phyloP scores from a whole-genome alignment of 2,329 filamentous ascomycete genomes.

The Aspergillus pseudonomiae region DNA sequence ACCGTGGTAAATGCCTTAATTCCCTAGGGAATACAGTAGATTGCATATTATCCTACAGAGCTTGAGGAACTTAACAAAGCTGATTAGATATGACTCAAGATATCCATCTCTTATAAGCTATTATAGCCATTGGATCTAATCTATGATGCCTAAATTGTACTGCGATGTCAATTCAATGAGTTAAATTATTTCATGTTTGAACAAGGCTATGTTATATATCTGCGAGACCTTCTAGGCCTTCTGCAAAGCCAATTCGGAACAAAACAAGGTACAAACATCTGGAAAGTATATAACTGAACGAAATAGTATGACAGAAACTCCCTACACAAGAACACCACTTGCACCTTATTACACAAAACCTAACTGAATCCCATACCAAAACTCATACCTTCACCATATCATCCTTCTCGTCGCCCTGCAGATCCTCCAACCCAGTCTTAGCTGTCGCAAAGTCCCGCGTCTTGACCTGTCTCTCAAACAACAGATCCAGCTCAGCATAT shows the following conservation, averaged over 20 bases:
- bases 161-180: not conserved
- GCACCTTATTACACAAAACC: not conserved
- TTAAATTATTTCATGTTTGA: not conserved
- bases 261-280: not conserved
- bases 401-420: not conserved
- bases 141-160: too few relatives aligned
- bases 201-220: not conserved
- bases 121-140: not conserved
- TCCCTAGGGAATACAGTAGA: not conserved
- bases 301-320: not conserved
- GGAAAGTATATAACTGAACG: not conserved
- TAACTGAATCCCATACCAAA: not conserved
- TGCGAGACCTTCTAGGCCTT: not conserved
- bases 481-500: constrained; percentile 78
- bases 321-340: not conserved
- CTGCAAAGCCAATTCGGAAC: not conserved
- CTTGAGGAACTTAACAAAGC: not conserved
- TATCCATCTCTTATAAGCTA: not conserved
- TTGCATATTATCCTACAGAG: not conserved
- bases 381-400: not conserved
- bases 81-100: not conserved
- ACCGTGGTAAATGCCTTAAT: too few relatives aligned
- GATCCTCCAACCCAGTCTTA: constrained; percentile 2
- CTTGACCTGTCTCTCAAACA: constrained; percentile 67
- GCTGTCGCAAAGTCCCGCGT: constrained; percentile 7